phyloP scores from a whole-genome alignment of 345 rosid species.

The Arabis hirsuta region DNA sequence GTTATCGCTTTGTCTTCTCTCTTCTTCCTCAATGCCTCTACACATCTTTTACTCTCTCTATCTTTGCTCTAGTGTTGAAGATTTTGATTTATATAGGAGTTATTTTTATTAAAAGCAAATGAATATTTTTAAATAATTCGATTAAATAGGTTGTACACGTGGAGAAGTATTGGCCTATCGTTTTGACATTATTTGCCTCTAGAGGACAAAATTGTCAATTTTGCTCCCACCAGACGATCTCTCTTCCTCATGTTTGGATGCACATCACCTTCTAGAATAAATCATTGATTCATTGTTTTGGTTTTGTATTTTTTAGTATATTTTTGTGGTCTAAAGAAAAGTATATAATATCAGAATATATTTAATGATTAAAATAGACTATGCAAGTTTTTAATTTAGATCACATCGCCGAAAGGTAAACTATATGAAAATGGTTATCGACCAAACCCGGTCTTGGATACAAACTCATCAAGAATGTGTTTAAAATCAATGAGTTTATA shows the following conservation, averaged over 20 bases:
- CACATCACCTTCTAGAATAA: conserved; percentile 20
- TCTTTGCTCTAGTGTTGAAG: conserved; percentile 5
- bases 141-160: conserved; percentile 17
- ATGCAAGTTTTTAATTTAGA: neutral
- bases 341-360: neutral
- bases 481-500: no score
- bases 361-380: neutral
- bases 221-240: conserved; percentile 23
- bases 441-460: no score
- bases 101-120: conserved; percentile 1
- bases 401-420: no score
- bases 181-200: neutral
- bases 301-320: neutral
- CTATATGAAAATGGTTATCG: no score
- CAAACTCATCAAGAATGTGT: no score
- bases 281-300: conserved; percentile 16
- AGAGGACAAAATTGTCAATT: conserved; percentile 25
- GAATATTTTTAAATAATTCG: neutral
- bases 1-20: neutral
- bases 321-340: conserved; percentile 25
- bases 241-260: conserved; percentile 29
- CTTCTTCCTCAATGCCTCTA: conserved; percentile 46
- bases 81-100: neutral
- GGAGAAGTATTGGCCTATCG: conserved; percentile 6
- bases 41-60: conserved; percentile 47